Evolutionary conservation across 192 early-diverging fungal species (phyloP).

Genomic region (Glomus cerebriforme): DNA sequence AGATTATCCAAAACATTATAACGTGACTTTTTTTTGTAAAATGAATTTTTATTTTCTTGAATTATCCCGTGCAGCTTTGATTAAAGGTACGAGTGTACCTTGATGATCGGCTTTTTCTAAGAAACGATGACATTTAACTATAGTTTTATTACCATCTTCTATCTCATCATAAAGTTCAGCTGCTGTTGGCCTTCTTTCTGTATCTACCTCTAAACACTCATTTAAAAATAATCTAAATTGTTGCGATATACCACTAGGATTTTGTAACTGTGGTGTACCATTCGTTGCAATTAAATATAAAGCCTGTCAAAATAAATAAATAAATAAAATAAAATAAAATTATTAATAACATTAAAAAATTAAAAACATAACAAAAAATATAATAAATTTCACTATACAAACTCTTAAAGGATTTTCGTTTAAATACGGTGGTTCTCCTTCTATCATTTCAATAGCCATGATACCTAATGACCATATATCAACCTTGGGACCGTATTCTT

Average conservation of each 20-base stretch:
- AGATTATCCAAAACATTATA: neutral
- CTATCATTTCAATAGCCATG: slow-evolving; percentile 98
- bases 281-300: slow-evolving; percentile 95
- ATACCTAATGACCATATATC: slow-evolving; percentile 99
- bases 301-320: slow-evolving; percentile 49
- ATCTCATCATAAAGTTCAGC: slow-evolving; percentile 63
- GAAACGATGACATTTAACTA: slow-evolving; percentile 68
- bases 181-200: slow-evolving; percentile 77
- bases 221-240: slow-evolving; percentile 87
- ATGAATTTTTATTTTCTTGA: slow-evolving; percentile 24
- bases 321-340: neutral
- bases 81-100: slow-evolving; percentile 77
- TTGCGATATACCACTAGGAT: slow-evolving; percentile 75
- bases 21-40: neutral
- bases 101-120: slow-evolving; percentile 81
- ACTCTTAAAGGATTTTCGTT: slow-evolving; percentile 87
- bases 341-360: slow-evolving; percentile 59
- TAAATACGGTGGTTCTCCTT: slow-evolving; percentile 96
- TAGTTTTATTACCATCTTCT: neutral
- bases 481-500: slow-evolving; percentile 90
- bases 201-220: slow-evolving; percentile 79
- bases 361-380: slow-evolving; percentile 37
- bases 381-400: slow-evolving; percentile 12
- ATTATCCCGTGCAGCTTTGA: slow-evolving; percentile 70
- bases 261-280: slow-evolving; percentile 88